Evolutionary conservation across 2,329 filamentous ascomycete species (phyloP), one percentile per base, ranked within the genome.

Genomic region (Aspergillus sergii): DNA sequence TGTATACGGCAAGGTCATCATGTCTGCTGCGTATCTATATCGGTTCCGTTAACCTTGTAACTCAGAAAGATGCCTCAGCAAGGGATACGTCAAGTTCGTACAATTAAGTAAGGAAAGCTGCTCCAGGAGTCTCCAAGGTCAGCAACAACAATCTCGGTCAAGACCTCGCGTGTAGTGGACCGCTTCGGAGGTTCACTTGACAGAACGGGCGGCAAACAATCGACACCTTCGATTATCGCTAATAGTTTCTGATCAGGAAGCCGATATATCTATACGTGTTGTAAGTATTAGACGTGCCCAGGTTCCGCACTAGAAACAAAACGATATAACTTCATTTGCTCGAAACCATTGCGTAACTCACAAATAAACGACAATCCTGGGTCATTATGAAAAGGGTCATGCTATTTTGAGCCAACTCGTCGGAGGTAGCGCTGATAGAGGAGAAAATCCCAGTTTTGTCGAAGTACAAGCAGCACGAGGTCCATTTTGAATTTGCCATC

Each of bases 1-100:
- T 89, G 75, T 98, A 99, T 53, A 98, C 85, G 12, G 91, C 90
- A 39, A 98, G 81, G 73, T 98, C 94, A 67, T 97, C 91, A 63
- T 88, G 89, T 11, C 86, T 84, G 56, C 92, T 92, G 57, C 94
- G 91, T 32, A 94, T 81, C 91, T 93, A 66, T 43, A 43, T 36
- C 14, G n/a, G n/a, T 28, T 12, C n/a, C 11, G n/a, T 55, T 23
- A 55, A 34, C 34, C 10, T 41, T 16, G 39, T 51, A 30, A 41
- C 53, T n/a, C 21, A 57, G 26, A 34, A 51, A 55, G 21, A 55
- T 6, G 23, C 21, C 10, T 32, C 51, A 55, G 39, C 23, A 59
- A 6, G 4, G 14, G 50, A 34, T 10, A 32, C 26, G 12, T 28
- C 4, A 16, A 21, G 7, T 23, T 77, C 89, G 80, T 81, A 94